phyloP scores from a whole-genome alignment of 2,329 filamentous ascomycete genomes.

The Colletotrichum neosansevieriae region DNA sequence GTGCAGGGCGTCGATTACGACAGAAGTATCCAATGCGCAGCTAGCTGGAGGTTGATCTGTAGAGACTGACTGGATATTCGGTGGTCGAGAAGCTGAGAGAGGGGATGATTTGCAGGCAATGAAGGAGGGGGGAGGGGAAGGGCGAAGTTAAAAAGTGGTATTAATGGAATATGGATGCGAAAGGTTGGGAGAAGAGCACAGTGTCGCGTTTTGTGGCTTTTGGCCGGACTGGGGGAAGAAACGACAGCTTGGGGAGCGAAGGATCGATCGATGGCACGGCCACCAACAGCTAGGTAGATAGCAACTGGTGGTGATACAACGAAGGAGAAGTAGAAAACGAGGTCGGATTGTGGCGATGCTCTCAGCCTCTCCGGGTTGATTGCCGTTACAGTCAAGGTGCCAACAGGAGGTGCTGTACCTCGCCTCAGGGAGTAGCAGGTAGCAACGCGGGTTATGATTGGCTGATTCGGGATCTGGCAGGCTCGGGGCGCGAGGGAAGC shows the following conservation, averaged over 20 bases:
- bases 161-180: conserved; percentile 4
- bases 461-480: conserved; percentile 2
- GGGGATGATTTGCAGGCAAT: neutral
- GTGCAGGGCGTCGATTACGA: neutral
- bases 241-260: conserved; percentile 17
- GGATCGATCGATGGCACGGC: conserved; percentile 27
- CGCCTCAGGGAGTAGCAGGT: conserved; percentile 10
- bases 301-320: conserved; percentile 25
- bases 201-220: conserved; percentile 11
- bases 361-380: conserved; percentile 9
- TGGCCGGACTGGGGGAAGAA: neutral
- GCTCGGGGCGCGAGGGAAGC: conserved; percentile 16
- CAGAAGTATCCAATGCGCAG: neutral
- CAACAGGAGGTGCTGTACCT: neutral
- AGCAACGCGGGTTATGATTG: conserved; percentile 9
- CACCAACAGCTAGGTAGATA: conserved; percentile 11
- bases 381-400: conserved; percentile 19
- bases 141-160: neutral
- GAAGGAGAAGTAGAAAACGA: conserved; percentile 8
- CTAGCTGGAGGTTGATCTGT: neutral
- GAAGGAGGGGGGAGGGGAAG: conserved; percentile 8
- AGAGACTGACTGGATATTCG: conserved; percentile 15
- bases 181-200: conserved; percentile 3
- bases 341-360: conserved; percentile 28
- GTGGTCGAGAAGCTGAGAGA: neutral